Percentiles rank a stretch among this genome's conserved stretches.
Conservation (phyloP, 2,329 filamentous ascomycete genomes). For the Pyricularia pennisetigena region DNA sequence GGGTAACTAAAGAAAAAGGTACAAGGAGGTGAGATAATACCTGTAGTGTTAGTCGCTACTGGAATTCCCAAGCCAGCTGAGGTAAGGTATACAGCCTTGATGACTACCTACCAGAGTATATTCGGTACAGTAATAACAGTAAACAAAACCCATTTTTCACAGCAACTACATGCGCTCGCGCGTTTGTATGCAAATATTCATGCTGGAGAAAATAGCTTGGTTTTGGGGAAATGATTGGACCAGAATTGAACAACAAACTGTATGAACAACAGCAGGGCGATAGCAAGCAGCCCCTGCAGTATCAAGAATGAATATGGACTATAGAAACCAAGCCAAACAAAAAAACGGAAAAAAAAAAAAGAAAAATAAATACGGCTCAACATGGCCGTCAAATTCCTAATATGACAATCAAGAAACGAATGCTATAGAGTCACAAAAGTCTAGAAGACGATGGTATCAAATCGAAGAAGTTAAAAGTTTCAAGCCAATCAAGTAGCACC, state of each 20-base stretch:
- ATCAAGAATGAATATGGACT: background rate
- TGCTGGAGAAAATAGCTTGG: background rate
- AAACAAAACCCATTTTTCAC: background rate
- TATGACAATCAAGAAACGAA: background rate
- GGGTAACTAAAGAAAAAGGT: too few relatives aligned
- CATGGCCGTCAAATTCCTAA: background rate
- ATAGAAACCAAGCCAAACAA: background rate
- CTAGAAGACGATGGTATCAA: background rate
- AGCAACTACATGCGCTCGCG: background rate
- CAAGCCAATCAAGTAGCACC: background rate
- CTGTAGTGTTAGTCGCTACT: too few relatives aligned
- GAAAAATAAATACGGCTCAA: background rate
- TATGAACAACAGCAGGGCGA: background rate
- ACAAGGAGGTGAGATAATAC: too few relatives aligned
- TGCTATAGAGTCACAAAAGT: background rate
- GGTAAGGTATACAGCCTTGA: background rate
- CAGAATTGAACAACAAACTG: background rate
- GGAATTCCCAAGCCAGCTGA: background rate
- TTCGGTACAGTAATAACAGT: background rate
- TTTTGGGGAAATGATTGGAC: background rate
- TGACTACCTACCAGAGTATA: background rate
- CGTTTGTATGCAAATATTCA: background rate
- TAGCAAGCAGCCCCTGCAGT: background rate
- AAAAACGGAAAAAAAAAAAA: too few relatives aligned
- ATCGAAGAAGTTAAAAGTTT: background rate